A percentile compares a stretch with the other conserved stretches of the same genome.
Evolutionary conservation across 805 yeast genomes (phyloP).

Genomic region (Yarrowia sp.): DNA sequence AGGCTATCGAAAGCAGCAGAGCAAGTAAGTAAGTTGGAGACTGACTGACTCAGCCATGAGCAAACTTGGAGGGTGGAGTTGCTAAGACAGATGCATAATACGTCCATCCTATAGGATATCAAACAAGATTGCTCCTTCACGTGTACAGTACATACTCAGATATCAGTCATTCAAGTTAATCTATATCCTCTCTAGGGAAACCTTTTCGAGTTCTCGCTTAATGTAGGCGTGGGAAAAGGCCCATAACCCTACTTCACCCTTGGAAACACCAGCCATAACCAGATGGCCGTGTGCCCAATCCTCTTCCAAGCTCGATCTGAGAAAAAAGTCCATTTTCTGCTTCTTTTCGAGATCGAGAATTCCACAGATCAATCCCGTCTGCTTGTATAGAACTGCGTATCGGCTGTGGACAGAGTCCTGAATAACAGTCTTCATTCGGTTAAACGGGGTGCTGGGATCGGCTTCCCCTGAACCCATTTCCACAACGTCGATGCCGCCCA

Average conservation of each 20-base stretch:
- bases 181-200: neutral
- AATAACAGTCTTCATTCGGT: conserved; percentile 22
- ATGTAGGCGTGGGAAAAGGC: conserved; percentile 6
- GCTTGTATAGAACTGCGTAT: conserved; percentile 8
- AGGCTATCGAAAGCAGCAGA: neutral
- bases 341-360: neutral
- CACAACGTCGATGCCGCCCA: conserved; percentile 5
- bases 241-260: neutral
- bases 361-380: conserved; percentile 15
- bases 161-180: neutral
- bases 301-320: conserved; percentile 2
- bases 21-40: conserved; percentile 3
- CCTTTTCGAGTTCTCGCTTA: conserved; percentile 7
- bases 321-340: conserved; percentile 20
- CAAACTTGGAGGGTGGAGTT: neutral
- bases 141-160: neutral
- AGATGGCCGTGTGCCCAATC: conserved; percentile 25
- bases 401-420: conserved; percentile 8
- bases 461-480: conserved; percentile 7
- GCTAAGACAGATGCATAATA: neutral
- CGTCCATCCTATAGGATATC: neutral
- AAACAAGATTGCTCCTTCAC: neutral
- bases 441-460: conserved; percentile 11
- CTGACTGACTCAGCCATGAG: neutral
- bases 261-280: conserved; percentile 28